Conservation (phyloP, 306 rosid genomes). For the Sicyos baderoa region DNA sequence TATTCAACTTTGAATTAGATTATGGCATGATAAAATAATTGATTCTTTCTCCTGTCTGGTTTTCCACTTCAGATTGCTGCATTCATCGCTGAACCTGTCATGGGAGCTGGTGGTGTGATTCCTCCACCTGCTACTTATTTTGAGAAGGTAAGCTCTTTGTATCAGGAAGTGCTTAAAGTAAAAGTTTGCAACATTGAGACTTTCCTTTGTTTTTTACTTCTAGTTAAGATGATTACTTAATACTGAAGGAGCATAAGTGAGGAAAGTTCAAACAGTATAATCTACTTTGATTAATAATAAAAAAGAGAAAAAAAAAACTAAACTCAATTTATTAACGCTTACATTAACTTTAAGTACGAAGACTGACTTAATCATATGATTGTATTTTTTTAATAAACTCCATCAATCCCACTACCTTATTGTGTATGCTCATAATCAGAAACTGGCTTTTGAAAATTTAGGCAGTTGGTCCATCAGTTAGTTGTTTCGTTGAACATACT, state of each 20-base stretch:
- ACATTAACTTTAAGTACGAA: not conserved
- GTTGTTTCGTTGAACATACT: not conserved
- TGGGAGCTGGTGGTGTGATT: slow-evolving; percentile 98
- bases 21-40: slow-evolving; percentile 14
- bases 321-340: not conserved
- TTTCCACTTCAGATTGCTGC: slow-evolving; percentile 68
- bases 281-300: not conserved
- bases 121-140: slow-evolving; percentile 83
- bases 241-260: slow-evolving; percentile 10
- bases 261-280: not conserved
- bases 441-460: not conserved
- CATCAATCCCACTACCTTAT: not conserved
- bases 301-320: not conserved
- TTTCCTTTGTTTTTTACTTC: not conserved
- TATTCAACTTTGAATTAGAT: slow-evolving; percentile 10
- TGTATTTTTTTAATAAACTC: not conserved
- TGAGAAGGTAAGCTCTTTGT: slow-evolving; percentile 53
- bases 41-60: slow-evolving; percentile 3
- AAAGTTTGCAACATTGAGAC: not conserved
- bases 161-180: not conserved
- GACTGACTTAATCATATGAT: not conserved
- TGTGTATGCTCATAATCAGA: not conserved
- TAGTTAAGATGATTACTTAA: not conserved
- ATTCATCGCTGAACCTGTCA: slow-evolving; percentile 93
- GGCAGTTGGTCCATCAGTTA: not conserved